Evolutionary conservation across 2,329 filamentous ascomycete species (phyloP), one percentile per base, ranked within the genome.

Genomic region (Botrytis tulipae): DNA sequence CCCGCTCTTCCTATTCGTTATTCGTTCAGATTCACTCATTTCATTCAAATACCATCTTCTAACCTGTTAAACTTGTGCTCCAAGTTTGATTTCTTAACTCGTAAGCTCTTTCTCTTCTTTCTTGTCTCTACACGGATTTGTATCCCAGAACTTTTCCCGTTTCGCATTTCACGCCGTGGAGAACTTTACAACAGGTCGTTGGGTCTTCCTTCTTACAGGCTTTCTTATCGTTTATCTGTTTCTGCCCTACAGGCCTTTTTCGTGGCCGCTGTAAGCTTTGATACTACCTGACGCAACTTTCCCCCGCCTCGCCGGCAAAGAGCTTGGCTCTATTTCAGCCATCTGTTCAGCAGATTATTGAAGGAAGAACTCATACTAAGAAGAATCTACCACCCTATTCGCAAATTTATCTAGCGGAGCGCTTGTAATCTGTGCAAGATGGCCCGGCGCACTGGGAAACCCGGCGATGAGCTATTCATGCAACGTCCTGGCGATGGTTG

Each of bases 381-480:
- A 80, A 79, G 18, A 75, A 77, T 67, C 72, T 75, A 67, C 79
- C 79, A 78, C 67, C 77, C 74, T 75, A 71, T 75, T 75, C 75
- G 75, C 75, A 73, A 32, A 76, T 74, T 72, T 67, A 72, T 75
- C 75, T 74, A 76, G 77, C 74, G 75, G 76, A 75, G 74, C 74
- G 48, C 66, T 76, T 74, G 62, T 67, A 69, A 60, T 70, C 62
- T 51, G 73, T 76, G 77, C 75, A 76, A 77, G 76, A 82, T 82
- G 80, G 80, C 80, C 63, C 73, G 75, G 70, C 80, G 79, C 74
- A 89, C 91, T 80, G 91, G 91, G 79, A 86, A 91, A 78, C 89
- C 91, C 40, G 92, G 94, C 44, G 91, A 94, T 83, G 93, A 95
- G 86, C 91, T 97, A 85, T 95, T 97, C 84, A 88, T 97, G 76